These are phyloP conservation scores for Penicillium nucicola DNA, from an alignment of 495 filamentous ascomycete species.

Conservation along the genomic window DNA sequence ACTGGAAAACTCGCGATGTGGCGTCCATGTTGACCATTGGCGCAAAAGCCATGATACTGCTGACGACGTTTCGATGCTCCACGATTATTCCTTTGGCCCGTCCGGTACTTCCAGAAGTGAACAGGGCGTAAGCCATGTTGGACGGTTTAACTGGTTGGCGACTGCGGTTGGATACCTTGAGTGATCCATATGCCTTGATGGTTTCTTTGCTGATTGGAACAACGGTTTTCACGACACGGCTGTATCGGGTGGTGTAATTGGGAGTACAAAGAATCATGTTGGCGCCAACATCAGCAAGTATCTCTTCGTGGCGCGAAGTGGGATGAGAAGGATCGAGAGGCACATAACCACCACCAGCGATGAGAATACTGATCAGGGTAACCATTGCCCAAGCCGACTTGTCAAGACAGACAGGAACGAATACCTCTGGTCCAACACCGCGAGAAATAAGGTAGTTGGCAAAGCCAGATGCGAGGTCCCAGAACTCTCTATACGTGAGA, in stretches of 20 bases:
- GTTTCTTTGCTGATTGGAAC: conserved; percentile 38
- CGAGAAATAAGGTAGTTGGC: conserved; percentile 37
- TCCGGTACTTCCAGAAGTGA: conserved; percentile 58
- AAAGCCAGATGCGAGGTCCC: conserved; percentile 32
- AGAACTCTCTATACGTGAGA: conserved; percentile 38
- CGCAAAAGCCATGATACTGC: conserved; percentile 44
- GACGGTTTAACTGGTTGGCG: conserved; percentile 13
- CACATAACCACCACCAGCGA: conserved; percentile 57
- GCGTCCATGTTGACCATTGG: conserved; percentile 32
- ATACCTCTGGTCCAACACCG: conserved; percentile 44
- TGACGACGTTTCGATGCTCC: conserved; percentile 46
- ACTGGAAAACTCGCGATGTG: conserved; percentile 48
- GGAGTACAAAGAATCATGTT: conserved; percentile 40
- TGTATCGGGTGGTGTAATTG: conserved; percentile 25
- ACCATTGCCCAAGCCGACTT: conserved; percentile 56
- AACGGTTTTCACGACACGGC: conserved; percentile 27
- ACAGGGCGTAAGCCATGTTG: conserved; percentile 41
- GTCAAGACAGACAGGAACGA: conserved; percentile 56
- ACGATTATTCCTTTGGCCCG: conserved; percentile 52
- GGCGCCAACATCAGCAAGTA: conserved; percentile 36
- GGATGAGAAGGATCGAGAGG: conserved; percentile 59
- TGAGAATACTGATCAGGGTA: conserved; percentile 48
- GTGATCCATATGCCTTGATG: conserved; percentile 29
- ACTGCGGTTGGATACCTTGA: conserved; percentile 5
- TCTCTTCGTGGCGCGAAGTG: conserved; percentile 39